Base-by-base conservation (phyloP, 2,329 filamentous ascomycete species). In the Sporothrix variecibatus region DNA sequence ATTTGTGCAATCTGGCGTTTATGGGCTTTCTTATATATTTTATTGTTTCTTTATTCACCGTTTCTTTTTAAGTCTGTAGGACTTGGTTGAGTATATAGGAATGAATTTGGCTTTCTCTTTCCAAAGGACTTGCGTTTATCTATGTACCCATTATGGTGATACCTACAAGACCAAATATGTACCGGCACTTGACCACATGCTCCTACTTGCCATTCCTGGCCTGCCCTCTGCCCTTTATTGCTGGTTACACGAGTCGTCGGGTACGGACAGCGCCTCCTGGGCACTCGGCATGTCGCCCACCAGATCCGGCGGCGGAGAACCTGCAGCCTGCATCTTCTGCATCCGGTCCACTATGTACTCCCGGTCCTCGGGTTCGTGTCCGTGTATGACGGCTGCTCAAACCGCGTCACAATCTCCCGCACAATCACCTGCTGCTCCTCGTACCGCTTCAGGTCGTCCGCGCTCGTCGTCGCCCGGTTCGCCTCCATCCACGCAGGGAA, bases 261-360 rank as follows among this genome's bases (percentile, higher is more conserved):
- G 85, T 46, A 84, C 86, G 58, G 86, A 88, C 74, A 92, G 85
- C 7, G 87, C 88, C 77, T 95, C 93, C 80, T 95, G 93, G 23
- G 93, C 92, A 69, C 93, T 92, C 73, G 91, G 91, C 89, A 97
- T 92, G 80, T 97, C 94, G 73, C 95, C 95, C 20, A 99, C 93
- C 23, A 99, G 85, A 82, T 98, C 96, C 51, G 93, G 88, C 0
- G 96, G 96, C 62, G 96, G 96, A 26, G 93, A 94, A 11, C 96
- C 96, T 75, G 93, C 92, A 71, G 92, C 92, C 95, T 99, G 96
- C 96, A 99, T 99, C 95, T 95, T 95, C 82, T 98, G 95, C 96
- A 99, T 99, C 81, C 92, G 92, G 80, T 98, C 95, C 77, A 98
- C 95, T 79, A 99, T 96, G 82, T 94, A 98, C 81, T 97, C 94